Base-by-base conservation (phyloP, 441 rosid species). In the Eruca vesicaria region DNA sequence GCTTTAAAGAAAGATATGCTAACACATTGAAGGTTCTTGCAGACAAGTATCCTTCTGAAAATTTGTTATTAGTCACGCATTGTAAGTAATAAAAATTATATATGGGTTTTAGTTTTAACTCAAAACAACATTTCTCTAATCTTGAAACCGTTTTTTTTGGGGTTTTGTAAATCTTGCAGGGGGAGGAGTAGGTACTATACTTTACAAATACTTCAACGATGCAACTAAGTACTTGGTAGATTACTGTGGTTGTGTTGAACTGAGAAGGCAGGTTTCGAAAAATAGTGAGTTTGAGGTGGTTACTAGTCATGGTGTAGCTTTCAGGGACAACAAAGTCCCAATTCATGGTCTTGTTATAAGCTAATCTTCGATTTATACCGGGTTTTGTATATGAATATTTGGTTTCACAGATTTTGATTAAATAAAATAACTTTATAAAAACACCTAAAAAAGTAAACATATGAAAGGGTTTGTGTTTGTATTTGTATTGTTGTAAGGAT, bases 241-340 rank as follows among this genome's bases (percentile, higher is more conserved):
- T 56, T 23, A 56, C 9, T 56, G 32, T 23, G 61, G 61, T 56
- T 56, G 18, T 56, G 61, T 56, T 26, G 61, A 56, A 26, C 15
- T 56, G 61, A 56, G 16, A 56, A 56, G 61, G 33, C 61, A 56
- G 61, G 9, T 23, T 56, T 56, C 15, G 18, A 23, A 56, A 12
- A 12, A 56, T 56, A 14, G 23, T 23, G 61, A 57, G 6, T 57
- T 26, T 57, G 62, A 57, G 33, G 62, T 57, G 62, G 33, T 14
- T 26, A 57, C 33, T 26, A 57, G 62, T 26, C 61, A 57, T 26
- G 33, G 62, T 26, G 62, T 57, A 57, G 32, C 62, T 26, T 57
- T 57, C 62, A 57, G 26, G 62, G 62, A 57, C 62, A n/a, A 57
- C 62, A 55, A 55, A 55, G 59, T 21, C 59, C 15, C 59, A 55